Percentiles rank a stretch among this genome's conserved stretches.
Conservation (phyloP, 306 rosid genomes). For the Alnus rubra region DNA sequence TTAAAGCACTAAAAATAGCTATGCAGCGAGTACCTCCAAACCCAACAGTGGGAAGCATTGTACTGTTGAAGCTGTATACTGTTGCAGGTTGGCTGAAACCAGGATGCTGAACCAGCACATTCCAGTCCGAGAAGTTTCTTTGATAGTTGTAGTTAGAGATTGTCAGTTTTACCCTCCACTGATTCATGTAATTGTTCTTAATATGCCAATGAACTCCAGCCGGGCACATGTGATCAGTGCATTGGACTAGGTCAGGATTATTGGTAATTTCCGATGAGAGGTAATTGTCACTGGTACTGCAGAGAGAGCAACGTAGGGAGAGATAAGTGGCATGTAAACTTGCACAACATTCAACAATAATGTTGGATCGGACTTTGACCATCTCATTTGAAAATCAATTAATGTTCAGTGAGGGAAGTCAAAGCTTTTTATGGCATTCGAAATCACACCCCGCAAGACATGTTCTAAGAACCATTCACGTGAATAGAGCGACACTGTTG, state of each 20-base stretch:
- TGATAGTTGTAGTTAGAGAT: conserved; percentile 61
- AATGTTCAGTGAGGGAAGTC: no score
- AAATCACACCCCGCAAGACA: no score
- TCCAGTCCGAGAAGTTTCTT: conserved; percentile 72
- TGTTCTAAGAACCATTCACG: no score
- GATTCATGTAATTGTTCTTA: conserved; percentile 57
- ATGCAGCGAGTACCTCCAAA: conserved; percentile 49
- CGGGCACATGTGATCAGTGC: conserved; percentile 84
- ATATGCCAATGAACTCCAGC: conserved; percentile 82
- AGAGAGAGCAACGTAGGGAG: conserved; percentile 8
- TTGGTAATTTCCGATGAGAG: not conserved
- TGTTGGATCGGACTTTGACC: no score
- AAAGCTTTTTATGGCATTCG: no score
- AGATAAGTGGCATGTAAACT: conserved; percentile 12
- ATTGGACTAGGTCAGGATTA: conserved; percentile 31
- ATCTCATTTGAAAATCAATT: no score
- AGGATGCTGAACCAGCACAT: conserved; percentile 73
- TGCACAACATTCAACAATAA: not conserved
- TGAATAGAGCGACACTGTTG: no score
- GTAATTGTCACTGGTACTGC: conserved; percentile 38
- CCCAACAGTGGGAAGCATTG: conserved; percentile 49
- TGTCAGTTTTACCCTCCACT: conserved; percentile 85
- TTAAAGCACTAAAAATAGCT: no score
- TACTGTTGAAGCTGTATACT: conserved; percentile 65
- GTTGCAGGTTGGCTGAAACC: conserved; percentile 45